Percentiles rank a stretch among this genome's conserved stretches.
These are phyloP conservation scores for Populus tremula DNA, from an alignment of 345 rosid genomes.

Conservation along the genomic window DNA sequence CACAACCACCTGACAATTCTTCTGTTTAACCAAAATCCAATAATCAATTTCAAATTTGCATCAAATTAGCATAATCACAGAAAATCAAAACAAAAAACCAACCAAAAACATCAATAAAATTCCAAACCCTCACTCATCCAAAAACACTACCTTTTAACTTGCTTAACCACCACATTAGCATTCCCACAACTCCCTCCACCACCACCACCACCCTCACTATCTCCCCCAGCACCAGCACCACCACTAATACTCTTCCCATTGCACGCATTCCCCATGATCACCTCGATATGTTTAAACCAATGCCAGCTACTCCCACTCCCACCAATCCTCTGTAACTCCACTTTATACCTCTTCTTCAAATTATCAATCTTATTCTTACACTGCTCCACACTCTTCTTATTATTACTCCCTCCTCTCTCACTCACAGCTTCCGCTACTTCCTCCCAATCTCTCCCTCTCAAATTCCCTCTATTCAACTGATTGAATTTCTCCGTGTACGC, in stretches of 20 bases:
- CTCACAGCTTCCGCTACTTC: conserved; percentile 79
- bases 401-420: conserved; percentile 55
- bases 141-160: conserved; percentile 21
- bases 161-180: conserved; percentile 9
- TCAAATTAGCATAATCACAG: neutral
- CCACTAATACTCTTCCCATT: conserved; percentile 7
- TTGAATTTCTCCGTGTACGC: conserved; percentile 77
- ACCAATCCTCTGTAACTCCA: conserved; percentile 72
- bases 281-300: conserved; percentile 87
- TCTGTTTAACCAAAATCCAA: neutral
- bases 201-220: conserved; percentile 8
- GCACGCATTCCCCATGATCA: conserved; percentile 34
- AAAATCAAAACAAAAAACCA: neutral
- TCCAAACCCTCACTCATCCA: neutral
- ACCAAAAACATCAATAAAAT: neutral
- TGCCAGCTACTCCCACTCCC: conserved; percentile 80
- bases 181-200: conserved; percentile 11
- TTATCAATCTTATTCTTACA: conserved; percentile 94
- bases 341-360: conserved; percentile 82
- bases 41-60: neutral
- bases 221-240: conserved; percentile 3
- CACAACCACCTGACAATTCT: neutral
- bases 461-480: conserved; percentile 76
- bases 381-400: conserved; percentile 62
- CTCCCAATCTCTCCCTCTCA: conserved; percentile 94